phyloP scores from a whole-genome alignment of 768 basidiomycete genomes.

The Xerocomellus intermedius region DNA sequence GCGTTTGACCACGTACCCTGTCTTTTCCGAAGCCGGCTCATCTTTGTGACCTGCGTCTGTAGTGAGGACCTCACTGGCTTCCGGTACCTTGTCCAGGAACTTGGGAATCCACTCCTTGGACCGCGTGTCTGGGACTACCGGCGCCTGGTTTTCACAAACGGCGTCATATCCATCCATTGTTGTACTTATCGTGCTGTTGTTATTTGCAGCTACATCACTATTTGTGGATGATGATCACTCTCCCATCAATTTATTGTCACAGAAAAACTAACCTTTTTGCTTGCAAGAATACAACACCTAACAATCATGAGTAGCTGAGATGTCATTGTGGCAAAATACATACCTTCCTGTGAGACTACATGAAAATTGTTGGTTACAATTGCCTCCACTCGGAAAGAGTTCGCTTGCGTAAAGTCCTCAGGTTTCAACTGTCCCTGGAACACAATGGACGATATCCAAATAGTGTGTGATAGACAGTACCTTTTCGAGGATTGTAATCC shows the following conservation, averaged over 20 bases:
- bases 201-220: not conserved
- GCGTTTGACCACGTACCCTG: too few species aligned
- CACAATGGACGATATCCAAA: not conserved
- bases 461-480: not conserved
- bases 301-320: not conserved
- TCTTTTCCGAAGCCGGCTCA: not conserved
- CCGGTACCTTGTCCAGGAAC: not conserved
- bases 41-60: too few species aligned
- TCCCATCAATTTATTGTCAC: not conserved
- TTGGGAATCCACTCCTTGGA: too few species aligned
- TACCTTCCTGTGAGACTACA: not conserved
- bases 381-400: not conserved
- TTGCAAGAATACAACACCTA: constrained; percentile 2
- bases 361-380: not conserved
- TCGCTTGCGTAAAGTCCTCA: not conserved
- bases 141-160: not conserved
- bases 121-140: not conserved
- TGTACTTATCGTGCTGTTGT: not conserved
- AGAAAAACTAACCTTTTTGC: not conserved
- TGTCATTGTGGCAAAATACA: not conserved
- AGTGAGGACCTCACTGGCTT: not conserved
- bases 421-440: not conserved
- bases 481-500: not conserved
- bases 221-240: not conserved
- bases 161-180: not conserved